A percentile compares a stretch with the other conserved stretches of the same genome.
Conservation (phyloP, 768 basidiomycete genomes). For the Leccinellum albellum region DNA sequence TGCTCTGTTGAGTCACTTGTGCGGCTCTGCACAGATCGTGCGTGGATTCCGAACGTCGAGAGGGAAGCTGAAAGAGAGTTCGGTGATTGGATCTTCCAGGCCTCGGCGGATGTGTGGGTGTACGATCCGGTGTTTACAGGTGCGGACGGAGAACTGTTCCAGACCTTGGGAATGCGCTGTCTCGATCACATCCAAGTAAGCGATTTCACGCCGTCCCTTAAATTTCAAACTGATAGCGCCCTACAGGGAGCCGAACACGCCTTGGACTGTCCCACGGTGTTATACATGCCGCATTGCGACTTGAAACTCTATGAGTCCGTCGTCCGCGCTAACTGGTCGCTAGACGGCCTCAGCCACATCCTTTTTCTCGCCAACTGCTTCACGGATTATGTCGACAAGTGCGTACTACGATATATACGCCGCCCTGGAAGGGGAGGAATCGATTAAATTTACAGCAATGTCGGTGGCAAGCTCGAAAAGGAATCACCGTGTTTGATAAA, state of each 20-base stretch:
- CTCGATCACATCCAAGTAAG: conserved; percentile 50
- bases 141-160: conserved; percentile 53
- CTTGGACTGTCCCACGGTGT: conserved; percentile 47
- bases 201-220: conserved; percentile 20
- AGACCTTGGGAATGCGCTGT: conserved; percentile 32
- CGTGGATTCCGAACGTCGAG: conserved; percentile 31
- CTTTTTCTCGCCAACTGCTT: conserved; percentile 66
- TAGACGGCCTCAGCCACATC: conserved; percentile 41
- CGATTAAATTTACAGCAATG: conserved; percentile 40
- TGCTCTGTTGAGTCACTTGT: conserved; percentile 56
- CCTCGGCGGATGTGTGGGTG: conserved; percentile 43
- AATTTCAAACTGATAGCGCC: conserved; percentile 9
- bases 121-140: conserved; percentile 76
- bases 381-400: conserved; percentile 67
- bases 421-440: not conserved
- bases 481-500: conserved; percentile 51
- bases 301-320: conserved; percentile 65
- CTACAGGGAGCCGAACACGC: conserved; percentile 33
- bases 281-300: conserved; percentile 82
- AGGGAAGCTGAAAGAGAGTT: conserved; percentile 3
- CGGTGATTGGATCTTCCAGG: conserved; percentile 35
- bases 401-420: conserved; percentile 16
- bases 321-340: conserved; percentile 58
- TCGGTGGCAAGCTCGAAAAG: conserved; percentile 45
- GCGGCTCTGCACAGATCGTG: conserved; percentile 55